These are phyloP conservation scores for Scutellaria minor DNA, from an alignment of 257 asterid species.

Conservation along the genomic window DNA sequence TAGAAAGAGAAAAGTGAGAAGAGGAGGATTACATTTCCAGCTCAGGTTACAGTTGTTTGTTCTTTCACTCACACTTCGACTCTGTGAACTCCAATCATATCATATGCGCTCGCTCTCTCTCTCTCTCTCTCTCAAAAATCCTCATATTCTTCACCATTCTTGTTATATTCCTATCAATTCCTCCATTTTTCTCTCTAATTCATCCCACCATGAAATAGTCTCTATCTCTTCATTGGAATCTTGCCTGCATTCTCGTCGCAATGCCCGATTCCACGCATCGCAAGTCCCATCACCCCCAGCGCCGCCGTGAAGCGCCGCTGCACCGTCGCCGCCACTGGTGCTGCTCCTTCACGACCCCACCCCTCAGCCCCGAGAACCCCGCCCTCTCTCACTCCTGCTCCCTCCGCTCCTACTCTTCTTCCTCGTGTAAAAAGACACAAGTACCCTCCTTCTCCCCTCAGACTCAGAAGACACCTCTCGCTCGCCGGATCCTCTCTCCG, in stretches of 20 bases:
- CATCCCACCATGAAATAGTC: slow-evolving; percentile 27
- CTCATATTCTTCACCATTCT: slow-evolving; percentile 28
- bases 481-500: slow-evolving; percentile 92
- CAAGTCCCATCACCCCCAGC: slow-evolving; percentile 43
- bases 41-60: slow-evolving; percentile 30
- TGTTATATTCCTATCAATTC: slow-evolving; percentile 27
- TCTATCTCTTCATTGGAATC: not conserved
- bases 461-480: slow-evolving; percentile 51
- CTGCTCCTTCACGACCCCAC: slow-evolving; percentile 76
- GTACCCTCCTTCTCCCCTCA: slow-evolving; percentile 63
- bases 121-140: slow-evolving; percentile 35
- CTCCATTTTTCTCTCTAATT: not conserved
- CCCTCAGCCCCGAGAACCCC: slow-evolving; percentile 77
- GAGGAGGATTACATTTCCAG: slow-evolving; percentile 31
- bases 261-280: slow-evolving; percentile 51
- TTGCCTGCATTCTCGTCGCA: slow-evolving; percentile 24
- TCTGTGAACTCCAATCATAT: slow-evolving; percentile 9
- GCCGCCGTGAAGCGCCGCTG: slow-evolving; percentile 57
- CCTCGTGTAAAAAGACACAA: slow-evolving; percentile 51
- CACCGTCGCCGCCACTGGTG: slow-evolving; percentile 87
- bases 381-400: slow-evolving; percentile 39
- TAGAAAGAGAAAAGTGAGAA: slow-evolving; percentile 22
- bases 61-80: not conserved
- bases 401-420: slow-evolving; percentile 42
- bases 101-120: slow-evolving; percentile 8